Percentiles rank a stretch among this genome's conserved stretches.
These are phyloP conservation scores for Chlorella ohadii DNA, from an alignment of 139 green algal species.

Conservation along the genomic window DNA sequence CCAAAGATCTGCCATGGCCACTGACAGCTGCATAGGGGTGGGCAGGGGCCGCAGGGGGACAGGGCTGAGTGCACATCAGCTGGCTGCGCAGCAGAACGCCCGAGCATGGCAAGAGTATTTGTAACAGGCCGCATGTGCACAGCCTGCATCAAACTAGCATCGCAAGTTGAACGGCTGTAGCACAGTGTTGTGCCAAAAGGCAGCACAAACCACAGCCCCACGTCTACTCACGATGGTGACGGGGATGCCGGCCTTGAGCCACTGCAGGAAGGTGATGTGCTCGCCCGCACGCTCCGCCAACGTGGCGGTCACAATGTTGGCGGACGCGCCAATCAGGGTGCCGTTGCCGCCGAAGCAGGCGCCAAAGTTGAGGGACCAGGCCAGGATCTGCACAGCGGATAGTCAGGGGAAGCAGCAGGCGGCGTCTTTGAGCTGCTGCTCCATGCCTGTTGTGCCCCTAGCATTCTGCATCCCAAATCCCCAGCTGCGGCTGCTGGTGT, in stretches of 20 bases:
- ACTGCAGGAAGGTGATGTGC: background rate
- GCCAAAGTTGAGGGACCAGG: constrained; percentile 23
- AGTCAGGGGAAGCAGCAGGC: too few species aligned
- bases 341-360: constrained; percentile 18
- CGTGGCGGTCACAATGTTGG: constrained; percentile 20
- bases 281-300: background rate
- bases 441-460: too few species aligned
- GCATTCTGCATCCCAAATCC: too few species aligned
- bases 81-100: too few species aligned
- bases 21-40: background rate
- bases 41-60: too few species aligned
- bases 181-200: too few species aligned
- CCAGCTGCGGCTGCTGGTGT: too few species aligned
- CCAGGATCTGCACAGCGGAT: background rate
- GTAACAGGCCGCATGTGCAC: background rate
- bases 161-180: too few species aligned
- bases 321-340: background rate
- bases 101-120: background rate
- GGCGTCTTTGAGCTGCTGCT: too few species aligned
- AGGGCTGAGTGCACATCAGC: too few species aligned
- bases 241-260: background rate
- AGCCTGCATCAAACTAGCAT: background rate
- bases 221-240: background rate
- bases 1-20: constrained; percentile 2
- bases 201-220: too few species aligned